Evolutionary conservation across 495 filamentous ascomycete genomes (phyloP).

Genomic region (Halenospora varia): DNA sequence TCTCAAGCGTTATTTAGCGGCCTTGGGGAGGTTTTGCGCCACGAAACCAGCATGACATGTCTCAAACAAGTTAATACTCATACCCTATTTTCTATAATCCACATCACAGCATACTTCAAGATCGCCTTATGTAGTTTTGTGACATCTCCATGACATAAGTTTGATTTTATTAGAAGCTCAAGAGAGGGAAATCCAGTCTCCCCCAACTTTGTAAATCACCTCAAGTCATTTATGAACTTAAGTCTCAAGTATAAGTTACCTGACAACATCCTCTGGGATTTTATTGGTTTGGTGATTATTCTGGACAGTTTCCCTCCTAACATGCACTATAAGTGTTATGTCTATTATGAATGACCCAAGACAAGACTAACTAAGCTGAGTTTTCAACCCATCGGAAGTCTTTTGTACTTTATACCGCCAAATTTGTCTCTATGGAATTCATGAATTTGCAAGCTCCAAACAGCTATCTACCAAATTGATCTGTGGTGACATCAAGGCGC

Average conservation of each 20-base stretch:
- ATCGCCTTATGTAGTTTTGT: slow-evolving; percentile 8
- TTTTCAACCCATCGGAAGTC: slow-evolving; percentile 14
- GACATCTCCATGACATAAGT: neutral
- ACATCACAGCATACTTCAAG: slow-evolving; percentile 15
- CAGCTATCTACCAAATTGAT: slow-evolving; percentile 6
- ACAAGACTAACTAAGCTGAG: neutral
- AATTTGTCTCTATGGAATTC: slow-evolving; percentile 4
- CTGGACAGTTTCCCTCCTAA: slow-evolving; percentile 18
- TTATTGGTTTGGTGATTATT: slow-evolving; percentile 13
- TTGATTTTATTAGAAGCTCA: slow-evolving; percentile 8
- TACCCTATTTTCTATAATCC: slow-evolving; percentile 11
- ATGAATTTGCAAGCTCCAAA: neutral
- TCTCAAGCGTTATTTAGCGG: slow-evolving; percentile 4
- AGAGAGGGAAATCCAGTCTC: slow-evolving; percentile 10
- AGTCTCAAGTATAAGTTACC: slow-evolving; percentile 5
- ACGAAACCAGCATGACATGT: slow-evolving; percentile 5
- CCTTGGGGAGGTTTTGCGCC: slow-evolving; percentile 2
- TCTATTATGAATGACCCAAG: neutral
- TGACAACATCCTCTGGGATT: slow-evolving; percentile 3
- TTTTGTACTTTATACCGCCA: slow-evolving; percentile 18
- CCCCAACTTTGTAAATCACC: slow-evolving; percentile 11
- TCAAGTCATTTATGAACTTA: slow-evolving; percentile 6
- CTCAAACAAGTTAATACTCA: slow-evolving; percentile 5
- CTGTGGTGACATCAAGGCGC: slow-evolving; percentile 5
- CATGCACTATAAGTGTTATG: slow-evolving; percentile 17